Conservation (phyloP, 176 grass and related monocot species). For the Panicum miliaceum region DNA sequence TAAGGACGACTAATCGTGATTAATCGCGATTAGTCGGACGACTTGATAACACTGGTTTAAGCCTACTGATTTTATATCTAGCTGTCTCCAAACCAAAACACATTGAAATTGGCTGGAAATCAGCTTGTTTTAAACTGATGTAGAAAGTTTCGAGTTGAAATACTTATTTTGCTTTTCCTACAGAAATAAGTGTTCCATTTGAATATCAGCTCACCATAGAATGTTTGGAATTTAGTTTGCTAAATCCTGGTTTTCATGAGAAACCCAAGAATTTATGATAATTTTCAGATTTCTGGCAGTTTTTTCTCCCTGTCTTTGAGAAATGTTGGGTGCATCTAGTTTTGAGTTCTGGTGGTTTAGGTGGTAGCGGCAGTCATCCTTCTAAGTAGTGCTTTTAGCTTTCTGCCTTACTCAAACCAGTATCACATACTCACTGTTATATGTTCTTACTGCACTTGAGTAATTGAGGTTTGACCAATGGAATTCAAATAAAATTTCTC, state of each 20-base stretch:
- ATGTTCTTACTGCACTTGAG: neutral
- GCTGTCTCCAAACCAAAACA: neutral
- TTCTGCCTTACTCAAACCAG: neutral
- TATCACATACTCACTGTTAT: neutral
- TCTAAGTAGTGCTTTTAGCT: neutral
- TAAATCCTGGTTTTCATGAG: neutral
- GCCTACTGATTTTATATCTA: neutral
- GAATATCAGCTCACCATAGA: neutral
- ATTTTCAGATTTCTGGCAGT: neutral
- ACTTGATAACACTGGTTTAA: too few relatives aligned
- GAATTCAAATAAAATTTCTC: neutral
- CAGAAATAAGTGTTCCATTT: neutral
- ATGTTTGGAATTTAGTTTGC: neutral
- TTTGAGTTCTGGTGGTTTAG: neutral
- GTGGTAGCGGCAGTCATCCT: neutral
- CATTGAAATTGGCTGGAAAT: neutral
- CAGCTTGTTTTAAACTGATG: neutral
- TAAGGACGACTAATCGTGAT: too few relatives aligned
- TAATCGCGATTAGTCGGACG: too few relatives aligned
- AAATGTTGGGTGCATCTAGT: slow-evolving; percentile 1
- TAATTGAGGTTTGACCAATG: neutral
- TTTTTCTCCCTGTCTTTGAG: neutral
- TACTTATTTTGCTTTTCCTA: neutral
- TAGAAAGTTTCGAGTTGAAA: neutral
- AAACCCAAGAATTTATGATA: neutral